Evolutionary conservation across 352 stramenopile genomes (phyloP).

Genomic region (Phytophthora boehmeriae): DNA sequence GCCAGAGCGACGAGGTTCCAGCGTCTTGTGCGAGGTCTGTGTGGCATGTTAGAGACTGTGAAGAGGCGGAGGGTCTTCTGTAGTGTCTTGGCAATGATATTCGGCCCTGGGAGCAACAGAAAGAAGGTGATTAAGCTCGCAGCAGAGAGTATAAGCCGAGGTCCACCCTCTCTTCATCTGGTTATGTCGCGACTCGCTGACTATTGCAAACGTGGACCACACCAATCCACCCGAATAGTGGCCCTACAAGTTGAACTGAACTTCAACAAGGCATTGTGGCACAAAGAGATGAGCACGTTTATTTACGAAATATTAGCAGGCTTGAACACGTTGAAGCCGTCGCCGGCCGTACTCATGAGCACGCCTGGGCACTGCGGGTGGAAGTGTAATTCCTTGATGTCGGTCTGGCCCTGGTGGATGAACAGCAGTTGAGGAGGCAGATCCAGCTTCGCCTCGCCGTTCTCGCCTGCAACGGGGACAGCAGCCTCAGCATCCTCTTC

Average conservation of each 20-base stretch:
- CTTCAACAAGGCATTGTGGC: constrained; percentile 23
- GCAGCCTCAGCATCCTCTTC: constrained; percentile 94
- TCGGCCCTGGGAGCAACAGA: background rate
- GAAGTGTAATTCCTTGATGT: constrained; percentile 99
- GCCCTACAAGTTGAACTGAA: background rate
- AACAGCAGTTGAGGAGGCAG: constrained; percentile 99
- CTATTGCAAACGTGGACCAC: background rate
- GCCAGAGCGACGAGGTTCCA: constrained; percentile 1
- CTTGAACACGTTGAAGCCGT: constrained; percentile 99
- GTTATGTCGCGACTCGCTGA: no score
- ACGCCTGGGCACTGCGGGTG: constrained; percentile 98
- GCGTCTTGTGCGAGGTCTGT: background rate
- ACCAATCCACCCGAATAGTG: background rate
- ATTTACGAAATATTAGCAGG: constrained; percentile 93
- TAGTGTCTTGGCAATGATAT: background rate
- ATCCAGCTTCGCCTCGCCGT: constrained; percentile 76
- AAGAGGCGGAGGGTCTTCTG: no score
- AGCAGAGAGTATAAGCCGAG: no score
- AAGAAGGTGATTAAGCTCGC: background rate
- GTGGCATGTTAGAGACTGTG: background rate
- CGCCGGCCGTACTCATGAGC: constrained; percentile 95
- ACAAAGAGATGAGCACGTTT: constrained; percentile 22
- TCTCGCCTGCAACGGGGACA: constrained; percentile 44
- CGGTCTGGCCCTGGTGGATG: constrained; percentile 98
- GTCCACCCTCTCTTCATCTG: background rate